phyloP scores from a whole-genome alignment of 192 early-diverging fungal species.

The Thamnidium elegans region DNA sequence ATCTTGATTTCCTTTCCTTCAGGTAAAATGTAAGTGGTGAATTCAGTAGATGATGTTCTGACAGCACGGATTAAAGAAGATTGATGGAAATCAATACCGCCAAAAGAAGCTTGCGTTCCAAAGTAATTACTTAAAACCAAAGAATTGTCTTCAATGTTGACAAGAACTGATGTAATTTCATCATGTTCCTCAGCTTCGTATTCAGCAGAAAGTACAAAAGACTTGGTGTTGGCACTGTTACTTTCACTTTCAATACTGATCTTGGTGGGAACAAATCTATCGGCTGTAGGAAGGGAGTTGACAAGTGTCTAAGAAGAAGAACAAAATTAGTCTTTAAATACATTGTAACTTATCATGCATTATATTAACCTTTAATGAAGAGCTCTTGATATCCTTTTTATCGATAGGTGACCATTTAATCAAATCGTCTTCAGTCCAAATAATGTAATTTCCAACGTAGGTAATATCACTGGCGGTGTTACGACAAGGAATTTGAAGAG shows the following conservation, averaged over 20 bases:
- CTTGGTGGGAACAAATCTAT: slow-evolving; percentile 25
- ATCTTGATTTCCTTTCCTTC: neutral
- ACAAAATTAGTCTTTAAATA: neutral
- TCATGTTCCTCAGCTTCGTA: neutral
- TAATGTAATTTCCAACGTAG: slow-evolving; percentile 41
- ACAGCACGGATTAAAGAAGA: neutral
- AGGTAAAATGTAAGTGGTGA: slow-evolving; percentile 1
- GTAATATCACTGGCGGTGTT: slow-evolving; percentile 37
- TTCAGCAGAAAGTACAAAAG: slow-evolving; percentile 12
- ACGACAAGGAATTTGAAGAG: slow-evolving; percentile 38
- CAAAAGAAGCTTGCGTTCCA: slow-evolving; percentile 14
- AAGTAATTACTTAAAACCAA: slow-evolving; percentile 4
- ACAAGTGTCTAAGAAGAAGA: slow-evolving; percentile 22
- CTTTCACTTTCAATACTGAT: neutral
- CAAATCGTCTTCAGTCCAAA: slow-evolving; percentile 49
- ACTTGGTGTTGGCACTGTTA: slow-evolving; percentile 16
- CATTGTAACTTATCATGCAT: slow-evolving; percentile 34
- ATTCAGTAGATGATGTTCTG: neutral
- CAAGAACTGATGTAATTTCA: slow-evolving; percentile 1
- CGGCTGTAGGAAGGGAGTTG: slow-evolving; percentile 5
- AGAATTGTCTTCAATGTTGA: slow-evolving; percentile 7
- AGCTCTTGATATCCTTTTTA: slow-evolving; percentile 26
- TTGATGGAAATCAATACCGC: neutral
- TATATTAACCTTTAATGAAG: slow-evolving; percentile 30
- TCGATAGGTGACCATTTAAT: slow-evolving; percentile 24